A percentile compares a stretch with the other conserved stretches of the same genome.
Evolutionary conservation across 768 basidiomycete species (phyloP).

Genomic region (Rhizopogon vulgaris): DNA sequence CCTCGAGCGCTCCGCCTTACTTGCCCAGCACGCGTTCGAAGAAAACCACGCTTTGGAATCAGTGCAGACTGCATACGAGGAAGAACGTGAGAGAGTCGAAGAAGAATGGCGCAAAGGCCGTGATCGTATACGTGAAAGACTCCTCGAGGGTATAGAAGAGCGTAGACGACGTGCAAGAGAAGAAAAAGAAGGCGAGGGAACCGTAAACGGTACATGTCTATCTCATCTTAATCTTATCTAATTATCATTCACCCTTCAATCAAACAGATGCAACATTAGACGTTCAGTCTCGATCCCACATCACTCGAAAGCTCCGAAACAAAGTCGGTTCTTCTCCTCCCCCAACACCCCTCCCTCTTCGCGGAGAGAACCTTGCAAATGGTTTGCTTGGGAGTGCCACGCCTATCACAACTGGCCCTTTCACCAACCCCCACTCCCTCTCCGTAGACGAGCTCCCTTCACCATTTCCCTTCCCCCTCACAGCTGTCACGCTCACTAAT

Average conservation of each 20-base stretch:
- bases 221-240: constrained; percentile 3
- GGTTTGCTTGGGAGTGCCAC: constrained; percentile 33
- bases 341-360: constrained; percentile 55
- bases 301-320: constrained; percentile 81
- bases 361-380: constrained; percentile 30
- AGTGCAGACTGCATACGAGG: constrained; percentile 66
- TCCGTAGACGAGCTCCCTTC: constrained; percentile 84
- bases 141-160: constrained; percentile 83
- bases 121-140: constrained; percentile 67
- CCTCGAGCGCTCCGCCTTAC: constrained; percentile 69
- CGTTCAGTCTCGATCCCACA: constrained; percentile 69
- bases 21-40: constrained; percentile 59
- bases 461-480: constrained; percentile 73
- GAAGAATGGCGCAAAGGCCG: constrained; percentile 77
- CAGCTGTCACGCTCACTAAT: constrained; percentile 40
- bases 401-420: constrained; percentile 61
- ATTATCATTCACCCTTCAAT: constrained; percentile 1
- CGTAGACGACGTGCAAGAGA: constrained; percentile 71
- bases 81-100: constrained; percentile 74
- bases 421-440: constrained; percentile 79
- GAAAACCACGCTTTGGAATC: constrained; percentile 64
- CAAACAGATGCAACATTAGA: constrained; percentile 66
- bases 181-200: constrained; percentile 88
- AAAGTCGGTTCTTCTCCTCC: constrained; percentile 76
- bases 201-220: constrained; percentile 48